Base-by-base conservation (phyloP, 352 stramenopile genomes). In the Phytophthora chlamydospora region DNA sequence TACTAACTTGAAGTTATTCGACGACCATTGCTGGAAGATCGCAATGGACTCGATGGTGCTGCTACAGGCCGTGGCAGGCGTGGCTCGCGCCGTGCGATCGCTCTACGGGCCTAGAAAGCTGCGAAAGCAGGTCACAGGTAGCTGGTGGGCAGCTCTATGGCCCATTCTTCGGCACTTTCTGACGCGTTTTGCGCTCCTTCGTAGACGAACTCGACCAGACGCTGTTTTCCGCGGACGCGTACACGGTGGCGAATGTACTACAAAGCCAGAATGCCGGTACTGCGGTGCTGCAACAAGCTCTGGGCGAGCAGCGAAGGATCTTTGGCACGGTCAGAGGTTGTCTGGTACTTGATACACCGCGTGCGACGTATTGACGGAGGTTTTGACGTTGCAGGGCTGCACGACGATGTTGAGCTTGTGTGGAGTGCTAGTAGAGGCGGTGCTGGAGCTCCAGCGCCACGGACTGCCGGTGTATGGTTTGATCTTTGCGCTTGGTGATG, bases 111-210 rank as follows among this genome's bases (percentile, higher is more conserved):
- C 66, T n/a, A 62, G 46, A 12, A 69, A 62, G 34, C 43, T 70
- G 14, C 66, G 66, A 12, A 73, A 73, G n/a, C 66, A 70, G 40
- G 54, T 73, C 14, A 62, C 42, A 39, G 58, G 53, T 62, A 54
- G 8, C 21, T 32, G 10, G 27, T 35, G 19, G 24, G 24, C 24
- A 43, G 27, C 34, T 24, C 17, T 29, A 29, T 29, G 24, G 24
- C 24, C 24, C 24, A 24, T 29, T 29, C 24, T 29, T 29, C 24
- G 24, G 24, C 24, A 29, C 24, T 29, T 29, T 29, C 24, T 29
- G 24, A 29, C 24, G 4, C 4, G 24, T 29, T 17, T 66, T 17
- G 11, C 10, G 10, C 7, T 50, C 46, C 9, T 10, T 45, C 24
- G 38, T 31, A 66, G 59, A 70, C 41, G 53, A 70, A n/a, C 19